Evolutionary conservation across 78 protist genomes (phyloP).

Genomic region (Isochrysis galbana): DNA sequence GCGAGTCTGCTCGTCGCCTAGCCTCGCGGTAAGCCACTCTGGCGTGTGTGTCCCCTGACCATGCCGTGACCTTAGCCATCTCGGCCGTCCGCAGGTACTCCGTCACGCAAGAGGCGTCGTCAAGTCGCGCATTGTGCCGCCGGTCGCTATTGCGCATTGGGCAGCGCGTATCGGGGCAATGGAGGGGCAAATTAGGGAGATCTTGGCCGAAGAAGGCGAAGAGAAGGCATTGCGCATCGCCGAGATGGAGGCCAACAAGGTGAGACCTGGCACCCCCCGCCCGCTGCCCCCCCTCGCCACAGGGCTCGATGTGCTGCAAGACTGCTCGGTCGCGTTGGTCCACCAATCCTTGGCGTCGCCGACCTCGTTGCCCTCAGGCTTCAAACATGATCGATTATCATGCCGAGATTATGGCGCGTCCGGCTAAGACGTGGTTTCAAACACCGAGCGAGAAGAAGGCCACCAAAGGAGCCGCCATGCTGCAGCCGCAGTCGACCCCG

Average conservation of each 20-base stretch:
- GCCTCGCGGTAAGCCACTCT: not conserved
- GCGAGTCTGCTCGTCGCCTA: too few relatives aligned
- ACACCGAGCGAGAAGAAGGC: not conserved
- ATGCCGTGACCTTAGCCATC: too few relatives aligned
- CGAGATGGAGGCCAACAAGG: conserved; percentile 12
- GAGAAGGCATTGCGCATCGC: not conserved
- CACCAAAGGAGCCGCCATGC: not conserved
- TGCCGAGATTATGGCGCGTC: not conserved
- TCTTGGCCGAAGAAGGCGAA: not conserved
- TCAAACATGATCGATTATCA: not conserved
- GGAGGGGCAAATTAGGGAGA: not conserved
- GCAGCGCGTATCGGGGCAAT: not conserved
- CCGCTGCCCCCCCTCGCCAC: not conserved
- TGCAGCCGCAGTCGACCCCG: not conserved
- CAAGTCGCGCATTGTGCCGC: not conserved
- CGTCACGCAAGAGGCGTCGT: not conserved
- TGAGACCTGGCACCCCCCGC: not conserved
- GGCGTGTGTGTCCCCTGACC: too few relatives aligned
- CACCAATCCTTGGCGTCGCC: not conserved
- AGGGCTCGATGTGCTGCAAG: too few relatives aligned
- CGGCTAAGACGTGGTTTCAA: not conserved
- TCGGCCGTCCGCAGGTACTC: too few relatives aligned
- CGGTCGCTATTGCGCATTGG: not conserved
- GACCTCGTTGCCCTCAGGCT: not conserved
- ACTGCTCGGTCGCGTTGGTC: not conserved